Conservation (phyloP, 352 stramenopile genomes). For the Lagenidium giganteum region DNA sequence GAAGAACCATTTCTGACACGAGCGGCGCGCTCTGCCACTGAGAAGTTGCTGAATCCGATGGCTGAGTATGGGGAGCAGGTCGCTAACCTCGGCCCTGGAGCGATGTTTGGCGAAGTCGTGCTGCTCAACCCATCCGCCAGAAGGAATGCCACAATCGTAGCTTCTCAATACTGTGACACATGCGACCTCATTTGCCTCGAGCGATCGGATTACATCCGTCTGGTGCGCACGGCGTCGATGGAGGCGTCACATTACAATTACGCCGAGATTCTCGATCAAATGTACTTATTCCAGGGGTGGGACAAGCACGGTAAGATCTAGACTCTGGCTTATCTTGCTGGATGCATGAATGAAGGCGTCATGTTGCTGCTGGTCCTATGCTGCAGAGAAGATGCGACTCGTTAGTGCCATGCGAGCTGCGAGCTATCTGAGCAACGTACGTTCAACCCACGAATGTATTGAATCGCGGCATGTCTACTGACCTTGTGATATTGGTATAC, state of each 20-base stretch:
- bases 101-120: slow-evolving; percentile 77
- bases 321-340: too few species aligned
- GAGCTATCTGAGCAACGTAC: slow-evolving; percentile 60
- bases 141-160: slow-evolving; percentile 66
- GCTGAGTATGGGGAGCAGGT: slow-evolving; percentile 63
- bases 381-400: slow-evolving; percentile 67
- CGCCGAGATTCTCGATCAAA: slow-evolving; percentile 68
- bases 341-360: too few species aligned
- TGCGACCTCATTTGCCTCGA: slow-evolving; percentile 70
- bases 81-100: slow-evolving; percentile 53
- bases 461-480: not conserved
- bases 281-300: slow-evolving; percentile 68
- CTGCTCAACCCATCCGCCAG: slow-evolving; percentile 57
- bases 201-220: slow-evolving; percentile 62
- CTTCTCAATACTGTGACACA: slow-evolving; percentile 54
- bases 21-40: too few species aligned
- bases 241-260: slow-evolving; percentile 78
- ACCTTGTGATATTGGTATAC: not conserved
- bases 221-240: slow-evolving; percentile 72
- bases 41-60: too few species aligned
- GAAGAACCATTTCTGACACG: too few species aligned
- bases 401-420: slow-evolving; percentile 61
- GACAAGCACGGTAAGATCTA: slow-evolving; percentile 45
- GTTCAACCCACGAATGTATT: not conserved
- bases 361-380: not conserved